Evolutionary conservation across 2,329 filamentous ascomycete species (phyloP).

Genomic region (Aspergillus viridinutans): DNA sequence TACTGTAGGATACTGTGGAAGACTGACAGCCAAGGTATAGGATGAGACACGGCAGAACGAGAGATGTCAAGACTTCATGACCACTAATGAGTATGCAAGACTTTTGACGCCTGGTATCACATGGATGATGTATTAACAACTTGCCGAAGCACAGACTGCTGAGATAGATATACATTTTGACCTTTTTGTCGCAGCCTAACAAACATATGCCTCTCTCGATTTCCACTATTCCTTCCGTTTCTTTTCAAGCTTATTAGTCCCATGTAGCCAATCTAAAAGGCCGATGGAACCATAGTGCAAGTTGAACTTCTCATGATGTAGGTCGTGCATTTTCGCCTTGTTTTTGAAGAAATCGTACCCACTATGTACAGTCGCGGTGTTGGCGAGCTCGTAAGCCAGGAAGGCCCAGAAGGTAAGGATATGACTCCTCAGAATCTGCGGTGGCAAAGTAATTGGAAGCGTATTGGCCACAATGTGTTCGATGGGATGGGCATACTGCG

Average conservation of each 20-base stretch:
- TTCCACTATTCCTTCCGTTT: background rate
- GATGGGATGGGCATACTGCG: slow-evolving; percentile 55
- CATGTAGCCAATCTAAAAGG: slow-evolving; percentile 54
- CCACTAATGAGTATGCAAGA: background rate
- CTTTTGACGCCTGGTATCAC: background rate
- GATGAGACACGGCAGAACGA: background rate
- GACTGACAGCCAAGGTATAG: background rate
- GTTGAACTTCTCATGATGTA: slow-evolving; percentile 55
- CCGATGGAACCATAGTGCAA: slow-evolving; percentile 53
- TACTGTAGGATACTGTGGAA: background rate
- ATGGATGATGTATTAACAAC: background rate
- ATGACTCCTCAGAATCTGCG: slow-evolving; percentile 45
- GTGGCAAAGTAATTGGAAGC: slow-evolving; percentile 50
- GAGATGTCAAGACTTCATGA: background rate
- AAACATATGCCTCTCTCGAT: background rate
- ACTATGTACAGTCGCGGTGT: slow-evolving; percentile 54
- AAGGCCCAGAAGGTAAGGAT: slow-evolving; percentile 53
- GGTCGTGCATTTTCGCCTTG: slow-evolving; percentile 50
- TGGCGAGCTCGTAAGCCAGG: slow-evolving; percentile 46
- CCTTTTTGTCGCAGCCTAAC: background rate
- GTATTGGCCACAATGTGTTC: slow-evolving; percentile 55
- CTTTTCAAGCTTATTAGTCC: slow-evolving; percentile 34
- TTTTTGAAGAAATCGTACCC: slow-evolving; percentile 53
- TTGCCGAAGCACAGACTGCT: background rate
- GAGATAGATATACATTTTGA: background rate